These are phyloP conservation scores for Silybum marianum DNA, from an alignment of 129 eudicot species.

Conservation along the genomic window DNA sequence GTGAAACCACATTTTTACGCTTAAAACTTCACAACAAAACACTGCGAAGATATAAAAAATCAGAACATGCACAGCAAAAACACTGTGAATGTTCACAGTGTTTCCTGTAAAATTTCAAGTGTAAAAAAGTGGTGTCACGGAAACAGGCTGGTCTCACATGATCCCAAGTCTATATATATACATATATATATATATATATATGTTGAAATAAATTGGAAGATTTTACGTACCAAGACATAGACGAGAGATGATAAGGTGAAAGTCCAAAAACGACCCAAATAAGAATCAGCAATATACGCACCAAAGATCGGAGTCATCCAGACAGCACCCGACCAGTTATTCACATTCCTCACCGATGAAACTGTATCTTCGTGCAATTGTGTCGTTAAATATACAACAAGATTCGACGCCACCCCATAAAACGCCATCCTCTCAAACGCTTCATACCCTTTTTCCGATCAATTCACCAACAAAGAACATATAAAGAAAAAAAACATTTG, in stretches of 20 bases:
- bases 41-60: too few relatives aligned
- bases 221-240: constrained; percentile 64
- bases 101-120: too few relatives aligned
- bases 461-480: neutral
- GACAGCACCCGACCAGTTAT: constrained; percentile 87
- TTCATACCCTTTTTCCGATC: constrained; percentile 61
- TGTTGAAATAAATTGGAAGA: too few relatives aligned
- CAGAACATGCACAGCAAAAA: too few relatives aligned
- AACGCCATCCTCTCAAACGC: constrained; percentile 98
- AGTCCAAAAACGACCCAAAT: constrained; percentile 95
- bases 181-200: too few relatives aligned
- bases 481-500: neutral
- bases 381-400: constrained; percentile 89
- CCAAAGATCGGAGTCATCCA: constrained; percentile 96
- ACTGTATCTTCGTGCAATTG: constrained; percentile 91
- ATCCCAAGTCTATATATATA: too few relatives aligned
- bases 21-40: too few relatives aligned
- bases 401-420: constrained; percentile 91
- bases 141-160: too few relatives aligned
- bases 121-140: too few relatives aligned
- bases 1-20: too few relatives aligned
- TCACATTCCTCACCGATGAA: constrained; percentile 84
- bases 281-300: constrained; percentile 88
- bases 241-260: constrained; percentile 80
- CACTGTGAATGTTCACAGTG: too few relatives aligned